Evolutionary conservation across 2,329 filamentous ascomycete species (phyloP).

Genomic region (Aspergillus arachidicola): DNA sequence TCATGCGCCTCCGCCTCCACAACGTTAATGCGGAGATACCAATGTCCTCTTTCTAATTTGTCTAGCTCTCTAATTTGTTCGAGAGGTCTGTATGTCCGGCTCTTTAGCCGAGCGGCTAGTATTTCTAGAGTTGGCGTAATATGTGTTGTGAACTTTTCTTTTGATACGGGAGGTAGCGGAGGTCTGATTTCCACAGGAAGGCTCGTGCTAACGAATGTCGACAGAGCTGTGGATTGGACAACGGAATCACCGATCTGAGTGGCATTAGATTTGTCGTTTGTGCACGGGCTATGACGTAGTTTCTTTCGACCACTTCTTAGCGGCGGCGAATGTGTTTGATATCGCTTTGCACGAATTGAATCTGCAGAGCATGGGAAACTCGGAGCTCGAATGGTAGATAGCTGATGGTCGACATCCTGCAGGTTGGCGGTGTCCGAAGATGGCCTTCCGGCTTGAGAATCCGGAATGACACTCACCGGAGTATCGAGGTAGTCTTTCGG

Average conservation of each 20-base stretch:
- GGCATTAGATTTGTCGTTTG: neutral
- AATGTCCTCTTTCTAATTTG: slow-evolving; percentile 74
- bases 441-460: slow-evolving; percentile 37
- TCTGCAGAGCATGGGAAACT: neutral
- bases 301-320: neutral
- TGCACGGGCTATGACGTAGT: neutral
- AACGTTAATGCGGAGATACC: slow-evolving; percentile 67
- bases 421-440: slow-evolving; percentile 7
- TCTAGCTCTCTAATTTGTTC: slow-evolving; percentile 54
- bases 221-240: neutral
- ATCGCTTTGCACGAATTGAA: neutral
- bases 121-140: slow-evolving; percentile 59
- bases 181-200: slow-evolving; percentile 50
- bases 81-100: slow-evolving; percentile 57
- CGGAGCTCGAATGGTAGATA: neutral
- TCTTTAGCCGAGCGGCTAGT: slow-evolving; percentile 56
- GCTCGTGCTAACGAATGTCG: neutral
- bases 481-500: slow-evolving; percentile 33
- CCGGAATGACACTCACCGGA: slow-evolving; percentile 42
- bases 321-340: neutral
- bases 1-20: slow-evolving; percentile 19
- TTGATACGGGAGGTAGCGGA: slow-evolving; percentile 56
- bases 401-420: neutral
- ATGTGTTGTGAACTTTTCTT: slow-evolving; percentile 52
- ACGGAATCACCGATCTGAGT: neutral